A percentile compares a stretch with the other conserved stretches of the same genome.
phyloP scores from a whole-genome alignment of 331 rosid genomes.

The Dryas integrifolia region DNA sequence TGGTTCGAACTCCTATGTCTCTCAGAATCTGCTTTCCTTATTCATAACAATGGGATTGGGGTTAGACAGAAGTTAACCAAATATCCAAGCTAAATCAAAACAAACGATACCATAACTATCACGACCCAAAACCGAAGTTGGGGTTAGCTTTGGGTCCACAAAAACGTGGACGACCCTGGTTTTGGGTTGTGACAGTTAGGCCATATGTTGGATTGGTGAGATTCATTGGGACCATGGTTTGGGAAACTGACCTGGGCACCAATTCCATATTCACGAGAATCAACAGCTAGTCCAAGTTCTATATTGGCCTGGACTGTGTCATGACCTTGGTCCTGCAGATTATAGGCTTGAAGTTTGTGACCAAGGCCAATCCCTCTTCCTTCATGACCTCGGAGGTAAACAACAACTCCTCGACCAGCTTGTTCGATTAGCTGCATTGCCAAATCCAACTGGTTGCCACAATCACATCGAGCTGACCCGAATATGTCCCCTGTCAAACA shows the following conservation, averaged over 20 bases:
- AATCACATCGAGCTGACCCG: slow-evolving; percentile 82
- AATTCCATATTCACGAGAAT: slow-evolving; percentile 82
- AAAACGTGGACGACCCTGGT: too few relatives aligned
- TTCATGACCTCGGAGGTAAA: slow-evolving; percentile 89
- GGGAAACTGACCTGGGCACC: slow-evolving; percentile 65
- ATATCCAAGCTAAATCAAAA: too few relatives aligned
- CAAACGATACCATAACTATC: too few relatives aligned
- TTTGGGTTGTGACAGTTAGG: too few relatives aligned
- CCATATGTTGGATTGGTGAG: too few relatives aligned
- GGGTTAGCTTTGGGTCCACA: too few relatives aligned
- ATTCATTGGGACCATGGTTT: not conserved
- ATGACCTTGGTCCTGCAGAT: slow-evolving; percentile 77
- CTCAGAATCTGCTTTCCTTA: slow-evolving; percentile 54
- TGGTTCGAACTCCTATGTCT: slow-evolving; percentile 69
- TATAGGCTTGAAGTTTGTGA: slow-evolving; percentile 79
- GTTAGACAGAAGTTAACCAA: too few relatives aligned
- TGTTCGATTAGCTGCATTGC: slow-evolving; percentile 73
- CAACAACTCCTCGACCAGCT: slow-evolving; percentile 72
- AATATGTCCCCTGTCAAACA: slow-evolving; percentile 90
- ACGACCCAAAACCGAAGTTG: too few relatives aligned
- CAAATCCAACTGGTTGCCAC: slow-evolving; percentile 83
- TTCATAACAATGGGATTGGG: not conserved
- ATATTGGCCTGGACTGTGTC: slow-evolving; percentile 81
- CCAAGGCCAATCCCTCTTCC: slow-evolving; percentile 90
- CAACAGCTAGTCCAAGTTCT: slow-evolving; percentile 79